phyloP scores from a whole-genome alignment of 148 eudicot genomes.

The Suaeda aralocaspica region DNA sequence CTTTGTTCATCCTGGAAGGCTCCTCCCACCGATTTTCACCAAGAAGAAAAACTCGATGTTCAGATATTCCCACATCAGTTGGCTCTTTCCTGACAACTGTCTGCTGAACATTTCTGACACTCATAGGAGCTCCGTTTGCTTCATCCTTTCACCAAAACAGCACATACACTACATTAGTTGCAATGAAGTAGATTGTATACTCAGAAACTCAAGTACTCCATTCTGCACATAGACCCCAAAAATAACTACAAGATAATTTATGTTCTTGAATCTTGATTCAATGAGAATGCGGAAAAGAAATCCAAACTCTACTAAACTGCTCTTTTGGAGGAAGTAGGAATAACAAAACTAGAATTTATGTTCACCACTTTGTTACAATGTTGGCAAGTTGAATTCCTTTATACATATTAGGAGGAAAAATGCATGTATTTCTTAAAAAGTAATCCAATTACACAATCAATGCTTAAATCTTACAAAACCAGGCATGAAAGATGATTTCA shows the following conservation, averaged over 20 bases:
- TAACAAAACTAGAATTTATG: constrained; percentile 3
- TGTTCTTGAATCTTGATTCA: not conserved
- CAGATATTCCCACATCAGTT: constrained; percentile 28
- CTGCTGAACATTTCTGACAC: constrained; percentile 43
- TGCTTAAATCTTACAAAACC: not conserved
- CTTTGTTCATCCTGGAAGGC: constrained; percentile 60
- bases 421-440: too few species aligned
- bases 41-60: constrained; percentile 70
- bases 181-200: not conserved
- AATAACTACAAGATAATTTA: not conserved
- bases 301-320: not conserved
- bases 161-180: constrained; percentile 4
- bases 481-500: not conserved
- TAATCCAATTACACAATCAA: not conserved
- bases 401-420: too few species aligned
- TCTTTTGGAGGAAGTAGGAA: not conserved
- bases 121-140: constrained; percentile 55
- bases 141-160: constrained; percentile 30
- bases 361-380: not conserved
- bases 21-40: constrained; percentile 99
- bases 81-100: constrained; percentile 37
- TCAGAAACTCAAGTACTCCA: not conserved
- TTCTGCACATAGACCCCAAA: not conserved
- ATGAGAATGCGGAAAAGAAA: not conserved
- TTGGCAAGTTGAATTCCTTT: not conserved